Evolutionary conservation across 192 early-diverging fungal species (phyloP), one percentile per base, ranked within the genome.

Genomic region (Coemansia sp.): DNA sequence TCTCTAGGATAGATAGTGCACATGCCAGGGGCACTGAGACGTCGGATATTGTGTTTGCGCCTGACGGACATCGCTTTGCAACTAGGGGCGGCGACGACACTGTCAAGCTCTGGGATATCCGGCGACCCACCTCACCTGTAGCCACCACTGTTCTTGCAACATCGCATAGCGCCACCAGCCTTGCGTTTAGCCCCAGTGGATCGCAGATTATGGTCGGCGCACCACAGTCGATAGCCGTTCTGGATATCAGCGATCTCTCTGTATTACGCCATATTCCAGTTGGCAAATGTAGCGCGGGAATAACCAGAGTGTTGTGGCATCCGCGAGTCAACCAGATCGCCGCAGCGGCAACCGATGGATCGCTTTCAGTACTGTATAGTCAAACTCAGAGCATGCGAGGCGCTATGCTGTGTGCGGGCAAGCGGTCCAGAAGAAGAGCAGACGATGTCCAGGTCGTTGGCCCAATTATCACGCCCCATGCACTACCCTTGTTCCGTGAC

Each of bases 21-120:
- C 95, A 97, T 78, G 73, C 76, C 60, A 78, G 85, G 31, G 86
- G 88, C 24, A 87, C 88, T 0, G 89, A 92, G 20, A 93, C 90
- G 0, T 90, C 92, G 5, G 89, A 87, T 13, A 82, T 95, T 16
- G 71, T 79, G 22, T 93, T 94, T 67, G 91, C 94, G 4, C 72
- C 86, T 31, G 87, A 92, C 63, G 87, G 87, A n/a, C 75, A 70
- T 16, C 77, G 86, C 8, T 65, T 98, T 46, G 86, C 93, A 3
- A 92, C 93, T 3, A 86, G 97, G 31, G 90, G 92, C 59, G 90
- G 89, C 42, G 94, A 96, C 75, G 93, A 93, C 65, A 91, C 92
- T 6, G 89, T 98, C 29, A 97, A 97, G 85, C 90, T 97, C 29
- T 98, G 97, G 97, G 97, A 98, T 70, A 57, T 93, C 18, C 87